Base-by-base conservation (phyloP, 108 stramenopile species). In the Conticribra weissflogii region DNA sequence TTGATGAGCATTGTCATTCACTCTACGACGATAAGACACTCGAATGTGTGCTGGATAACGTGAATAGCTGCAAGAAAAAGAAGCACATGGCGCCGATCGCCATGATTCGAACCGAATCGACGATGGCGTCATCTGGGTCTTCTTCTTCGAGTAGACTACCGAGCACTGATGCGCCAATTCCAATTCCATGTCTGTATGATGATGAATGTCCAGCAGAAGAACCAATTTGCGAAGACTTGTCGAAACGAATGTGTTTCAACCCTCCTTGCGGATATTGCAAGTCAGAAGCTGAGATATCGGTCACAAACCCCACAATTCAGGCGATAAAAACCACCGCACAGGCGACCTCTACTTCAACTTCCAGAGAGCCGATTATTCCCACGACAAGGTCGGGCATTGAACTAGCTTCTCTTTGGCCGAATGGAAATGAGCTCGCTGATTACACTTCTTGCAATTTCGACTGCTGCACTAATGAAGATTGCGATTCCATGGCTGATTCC, bases 381-480 rank as follows among this genome's bases (percentile, higher is more conserved):
- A n/a, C n/a, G n/a, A n/a, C n/a, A n/a, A n/a, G n/a, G n/a, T n/a
- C n/a, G n/a, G n/a, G n/a, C n/a, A n/a, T n/a, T n/a, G n/a, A n/a
- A n/a, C n/a, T n/a, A n/a, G n/a, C n/a, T n/a, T n/a, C 12, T 18
- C n/a, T 36, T 18, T 59, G 36, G 5, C 21, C 21, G 1, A 22
- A 5, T 16, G 41, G 8, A n/a, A 23, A 21, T 41, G 33, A 25
- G 24, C 22, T 45, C 14, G 16, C 22, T 45, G 41, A 16, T 23
- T 60, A 60, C 22, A n/a, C 27, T 15, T 36, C 12, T 3, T 63
- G 62, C 30, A 33, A 49, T 3, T 63, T 63, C 27, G 30, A 63
- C 27, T 63, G 62, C 48, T 63, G 62, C 27, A 16, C 48, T 29
- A 63, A 63, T 30, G 8, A 19, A 3, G 62, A 63, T 49, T 63